Evolutionary conservation across 83 land plant species (phyloP).

Genomic region (Picea abies): DNA sequence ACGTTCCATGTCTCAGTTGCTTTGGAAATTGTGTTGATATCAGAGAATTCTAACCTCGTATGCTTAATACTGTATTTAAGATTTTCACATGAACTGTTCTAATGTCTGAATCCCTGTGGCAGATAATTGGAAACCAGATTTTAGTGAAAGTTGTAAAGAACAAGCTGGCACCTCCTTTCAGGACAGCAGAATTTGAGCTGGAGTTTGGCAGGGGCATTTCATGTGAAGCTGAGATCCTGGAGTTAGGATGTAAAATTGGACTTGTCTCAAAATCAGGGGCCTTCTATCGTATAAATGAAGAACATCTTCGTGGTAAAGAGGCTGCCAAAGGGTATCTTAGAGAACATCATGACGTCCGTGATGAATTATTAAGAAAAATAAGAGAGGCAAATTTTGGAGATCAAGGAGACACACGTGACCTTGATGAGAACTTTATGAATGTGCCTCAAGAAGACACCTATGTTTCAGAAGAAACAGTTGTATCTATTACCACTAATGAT

Average conservation of each 20-base stretch:
- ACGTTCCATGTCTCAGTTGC: too few species aligned
- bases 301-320: slow-evolving; percentile 50
- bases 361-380: slow-evolving; percentile 47
- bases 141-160: slow-evolving; percentile 90
- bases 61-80: too few species aligned
- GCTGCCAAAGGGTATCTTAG: slow-evolving; percentile 37
- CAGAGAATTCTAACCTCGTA: too few species aligned
- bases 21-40: too few species aligned
- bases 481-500: too few species aligned
- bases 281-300: slow-evolving; percentile 27
- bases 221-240: slow-evolving; percentile 75
- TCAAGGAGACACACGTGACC: too few species aligned
- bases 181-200: slow-evolving; percentile 86
- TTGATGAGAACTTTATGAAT: too few species aligned
- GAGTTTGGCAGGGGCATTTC: slow-evolving; percentile 94
- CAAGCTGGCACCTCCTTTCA: slow-evolving; percentile 96
- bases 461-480: too few species aligned
- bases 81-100: too few species aligned
- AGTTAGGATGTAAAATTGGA: slow-evolving; percentile 65
- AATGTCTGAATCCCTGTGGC: slow-evolving; percentile 17
- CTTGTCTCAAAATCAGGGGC: slow-evolving; percentile 56
- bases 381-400: neutral
- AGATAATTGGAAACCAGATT: slow-evolving; percentile 81
- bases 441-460: too few species aligned
- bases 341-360: slow-evolving; percentile 29